These are phyloP conservation scores for Erythrobasidium yunnanense DNA, from an alignment of 768 basidiomycete genomes.

Conservation along the genomic window DNA sequence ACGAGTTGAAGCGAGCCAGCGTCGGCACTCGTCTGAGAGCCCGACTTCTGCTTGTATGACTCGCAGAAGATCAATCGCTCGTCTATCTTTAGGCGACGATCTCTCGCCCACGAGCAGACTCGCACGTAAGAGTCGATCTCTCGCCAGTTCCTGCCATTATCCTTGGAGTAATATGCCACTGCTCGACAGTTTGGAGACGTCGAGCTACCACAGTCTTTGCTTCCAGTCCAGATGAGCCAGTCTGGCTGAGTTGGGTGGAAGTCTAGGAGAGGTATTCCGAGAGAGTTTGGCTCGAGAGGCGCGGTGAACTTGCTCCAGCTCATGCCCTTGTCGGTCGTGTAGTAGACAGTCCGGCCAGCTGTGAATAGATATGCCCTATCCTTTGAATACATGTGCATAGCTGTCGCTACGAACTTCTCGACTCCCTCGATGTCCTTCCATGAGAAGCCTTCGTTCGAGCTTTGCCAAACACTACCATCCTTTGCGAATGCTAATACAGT, in stretches of 20 bases:
- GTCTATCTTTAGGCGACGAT: constrained; percentile 65
- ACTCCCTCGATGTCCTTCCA: constrained; percentile 58
- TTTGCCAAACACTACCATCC: constrained; percentile 81
- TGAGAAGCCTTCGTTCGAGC: constrained; percentile 83
- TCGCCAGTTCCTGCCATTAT: constrained; percentile 69
- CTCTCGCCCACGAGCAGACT: constrained; percentile 85
- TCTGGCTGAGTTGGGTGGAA: constrained; percentile 76
- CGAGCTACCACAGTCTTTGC: constrained; percentile 51
- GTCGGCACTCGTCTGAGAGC: constrained; percentile 56
- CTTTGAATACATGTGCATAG: constrained; percentile 65
- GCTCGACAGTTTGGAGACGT: constrained; percentile 55
- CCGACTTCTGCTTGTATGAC: constrained; percentile 67
- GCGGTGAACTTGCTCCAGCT: constrained; percentile 55
- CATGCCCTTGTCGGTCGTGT: constrained; percentile 71
- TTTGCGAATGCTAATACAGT: constrained; percentile 70
- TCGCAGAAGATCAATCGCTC: constrained; percentile 86
- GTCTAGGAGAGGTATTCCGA: constrained; percentile 62
- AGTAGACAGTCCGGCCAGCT: constrained; percentile 52
- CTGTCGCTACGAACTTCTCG: constrained; percentile 66
- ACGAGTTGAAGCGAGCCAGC: constrained; percentile 66
- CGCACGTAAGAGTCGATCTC: constrained; percentile 72
- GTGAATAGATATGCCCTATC: constrained; percentile 90
- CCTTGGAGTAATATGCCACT: constrained; percentile 59
- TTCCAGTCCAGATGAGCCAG: constrained; percentile 78
- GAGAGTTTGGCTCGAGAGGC: constrained; percentile 65